A percentile compares a stretch with the other conserved stretches of the same genome.
Conservation (phyloP, 768 basidiomycete genomes). For the Hypholoma fasciculare region DNA sequence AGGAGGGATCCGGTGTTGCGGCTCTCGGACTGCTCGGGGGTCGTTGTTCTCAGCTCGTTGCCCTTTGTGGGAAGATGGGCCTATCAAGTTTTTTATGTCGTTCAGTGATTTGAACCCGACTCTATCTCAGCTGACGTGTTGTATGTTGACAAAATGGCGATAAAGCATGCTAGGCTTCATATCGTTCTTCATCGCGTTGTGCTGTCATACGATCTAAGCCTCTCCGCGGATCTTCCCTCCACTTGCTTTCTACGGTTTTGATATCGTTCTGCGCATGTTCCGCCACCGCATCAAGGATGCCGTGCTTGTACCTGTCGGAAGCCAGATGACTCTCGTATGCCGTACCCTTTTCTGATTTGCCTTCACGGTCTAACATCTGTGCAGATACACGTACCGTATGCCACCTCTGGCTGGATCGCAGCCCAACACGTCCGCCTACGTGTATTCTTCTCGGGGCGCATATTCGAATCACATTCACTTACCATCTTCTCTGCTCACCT, state of each 20-base stretch:
- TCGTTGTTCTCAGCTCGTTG: slow-evolving; percentile 65
- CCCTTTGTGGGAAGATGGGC: slow-evolving; percentile 58
- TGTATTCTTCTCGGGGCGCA: slow-evolving; percentile 55
- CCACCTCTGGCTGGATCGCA: slow-evolving; percentile 67
- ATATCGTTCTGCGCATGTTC: slow-evolving; percentile 69
- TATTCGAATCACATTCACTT: slow-evolving; percentile 83
- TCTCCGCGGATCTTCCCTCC: slow-evolving; percentile 83
- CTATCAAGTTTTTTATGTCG: slow-evolving; percentile 69
- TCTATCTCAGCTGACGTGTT: no score
- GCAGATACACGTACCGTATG: slow-evolving; percentile 56
- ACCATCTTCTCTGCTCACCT: slow-evolving; percentile 73
- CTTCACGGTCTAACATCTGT: background rate
- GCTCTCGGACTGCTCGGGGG: slow-evolving; percentile 62
- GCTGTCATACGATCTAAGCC: slow-evolving; percentile 83
- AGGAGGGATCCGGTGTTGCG: slow-evolving; percentile 75
- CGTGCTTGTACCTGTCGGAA: slow-evolving; percentile 56
- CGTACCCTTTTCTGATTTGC: background rate
- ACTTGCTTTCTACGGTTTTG: slow-evolving; percentile 76
- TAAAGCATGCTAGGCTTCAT: slow-evolving; percentile 51
- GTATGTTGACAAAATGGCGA: background rate
- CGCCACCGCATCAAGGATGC: slow-evolving; percentile 80
- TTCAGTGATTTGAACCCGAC: slow-evolving; percentile 63
- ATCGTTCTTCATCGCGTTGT: slow-evolving; percentile 70
- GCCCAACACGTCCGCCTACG: slow-evolving; percentile 80
- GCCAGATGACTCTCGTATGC: slow-evolving; percentile 71